phyloP scores from a whole-genome alignment of 805 yeast genomes.

The Torulaspora franciscae region DNA sequence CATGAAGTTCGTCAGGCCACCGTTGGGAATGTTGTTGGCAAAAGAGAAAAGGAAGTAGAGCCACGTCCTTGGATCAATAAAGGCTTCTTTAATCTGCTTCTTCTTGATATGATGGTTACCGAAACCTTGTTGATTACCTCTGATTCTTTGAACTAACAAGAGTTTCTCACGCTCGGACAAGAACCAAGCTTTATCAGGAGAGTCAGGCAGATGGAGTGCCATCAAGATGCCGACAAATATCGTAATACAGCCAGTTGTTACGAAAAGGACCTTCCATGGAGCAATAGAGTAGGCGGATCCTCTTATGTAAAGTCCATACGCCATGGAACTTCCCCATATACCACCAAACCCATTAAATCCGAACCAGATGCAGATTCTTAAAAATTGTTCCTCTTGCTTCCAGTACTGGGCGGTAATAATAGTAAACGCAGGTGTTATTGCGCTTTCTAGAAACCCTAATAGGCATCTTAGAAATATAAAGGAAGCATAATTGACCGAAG shows the following conservation, averaged over 20 bases:
- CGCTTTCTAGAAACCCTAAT: constrained; percentile 49
- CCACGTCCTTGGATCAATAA: constrained; percentile 49
- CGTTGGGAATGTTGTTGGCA: constrained; percentile 46
- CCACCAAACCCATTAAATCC: constrained; percentile 46
- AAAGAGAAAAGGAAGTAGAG: constrained; percentile 40
- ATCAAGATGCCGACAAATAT: constrained; percentile 46
- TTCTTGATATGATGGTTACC: constrained; percentile 52
- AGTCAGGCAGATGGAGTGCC: constrained; percentile 50
- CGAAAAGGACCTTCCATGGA: constrained; percentile 58
- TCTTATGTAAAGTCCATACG: constrained; percentile 47
- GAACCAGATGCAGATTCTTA: constrained; percentile 43
- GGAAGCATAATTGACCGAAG: constrained; percentile 42
- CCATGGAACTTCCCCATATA: constrained; percentile 47
- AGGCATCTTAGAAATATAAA: constrained; percentile 46
- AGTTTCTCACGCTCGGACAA: constrained; percentile 43
- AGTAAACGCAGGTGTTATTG: constrained; percentile 54
- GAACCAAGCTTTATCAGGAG: constrained; percentile 49
- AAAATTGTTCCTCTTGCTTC: constrained; percentile 43
- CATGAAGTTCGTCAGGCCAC: constrained; percentile 50
- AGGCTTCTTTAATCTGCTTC: constrained; percentile 50
- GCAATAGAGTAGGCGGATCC: constrained; percentile 39
- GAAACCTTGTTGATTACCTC: constrained; percentile 53
- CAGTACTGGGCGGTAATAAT: constrained; percentile 57
- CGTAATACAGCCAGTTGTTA: constrained; percentile 58
- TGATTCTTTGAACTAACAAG: constrained; percentile 49